A percentile compares a stretch with the other conserved stretches of the same genome.
Conservation (phyloP, 768 basidiomycete species). For the Kondoa malvinella region DNA sequence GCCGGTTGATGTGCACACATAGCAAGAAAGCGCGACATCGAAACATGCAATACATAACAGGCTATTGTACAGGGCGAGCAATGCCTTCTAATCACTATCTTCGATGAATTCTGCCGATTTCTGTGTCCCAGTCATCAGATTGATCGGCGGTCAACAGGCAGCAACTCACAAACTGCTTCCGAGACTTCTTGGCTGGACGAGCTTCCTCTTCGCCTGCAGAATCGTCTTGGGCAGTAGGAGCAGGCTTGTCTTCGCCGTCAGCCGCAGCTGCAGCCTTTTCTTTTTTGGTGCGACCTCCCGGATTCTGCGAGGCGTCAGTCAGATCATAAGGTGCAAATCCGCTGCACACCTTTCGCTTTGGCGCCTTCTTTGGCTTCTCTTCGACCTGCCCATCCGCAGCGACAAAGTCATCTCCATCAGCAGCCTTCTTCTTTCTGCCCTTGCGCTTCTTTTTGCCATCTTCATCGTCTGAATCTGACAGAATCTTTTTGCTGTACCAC, state of each 20-base stretch:
- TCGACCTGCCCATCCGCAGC: background rate
- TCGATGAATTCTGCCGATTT: background rate
- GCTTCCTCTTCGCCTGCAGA: background rate
- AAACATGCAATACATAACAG: too few relatives aligned
- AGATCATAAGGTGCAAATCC: background rate
- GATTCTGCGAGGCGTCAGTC: background rate
- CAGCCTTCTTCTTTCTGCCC: background rate
- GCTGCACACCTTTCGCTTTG: background rate
- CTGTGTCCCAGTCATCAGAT: background rate
- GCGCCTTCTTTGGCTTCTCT: background rate
- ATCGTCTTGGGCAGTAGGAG: background rate
- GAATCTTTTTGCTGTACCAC: slow-evolving; percentile 53
- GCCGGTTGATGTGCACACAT: too few relatives aligned
- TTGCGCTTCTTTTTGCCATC: slow-evolving; percentile 39
- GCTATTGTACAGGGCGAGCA: background rate
- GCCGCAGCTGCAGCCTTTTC: background rate
- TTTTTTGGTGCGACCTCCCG: background rate
- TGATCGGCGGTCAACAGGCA: background rate
- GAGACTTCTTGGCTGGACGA: background rate
- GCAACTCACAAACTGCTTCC: background rate
- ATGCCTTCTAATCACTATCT: background rate
- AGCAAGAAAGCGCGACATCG: too few relatives aligned
- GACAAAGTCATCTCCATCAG: background rate
- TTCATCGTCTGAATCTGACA: slow-evolving; percentile 55
- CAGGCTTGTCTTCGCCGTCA: background rate